A percentile compares a stretch with the other conserved stretches of the same genome.
These are phyloP conservation scores for Fusarium napiforme DNA, from an alignment of 2,329 filamentous ascomycete species.

Conservation along the genomic window DNA sequence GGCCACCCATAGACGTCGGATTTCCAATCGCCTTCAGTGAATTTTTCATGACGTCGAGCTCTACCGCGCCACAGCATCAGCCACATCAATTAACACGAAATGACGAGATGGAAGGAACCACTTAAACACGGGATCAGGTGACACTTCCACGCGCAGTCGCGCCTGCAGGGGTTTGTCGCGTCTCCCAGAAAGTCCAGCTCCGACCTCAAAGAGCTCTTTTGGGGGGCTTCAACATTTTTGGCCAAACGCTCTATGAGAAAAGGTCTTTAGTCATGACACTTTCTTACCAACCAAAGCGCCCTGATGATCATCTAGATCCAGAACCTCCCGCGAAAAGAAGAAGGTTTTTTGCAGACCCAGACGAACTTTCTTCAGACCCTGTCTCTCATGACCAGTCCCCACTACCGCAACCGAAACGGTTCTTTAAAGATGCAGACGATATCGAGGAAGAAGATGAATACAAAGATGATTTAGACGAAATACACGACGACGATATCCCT, in stretches of 20 bases:
- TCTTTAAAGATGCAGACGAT: constrained; percentile 43
- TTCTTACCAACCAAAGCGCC: constrained; percentile 51
- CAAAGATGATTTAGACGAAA: constrained; percentile 17
- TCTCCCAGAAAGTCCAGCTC: constrained; percentile 45
- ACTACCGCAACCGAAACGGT: constrained; percentile 39
- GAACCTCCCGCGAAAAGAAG: constrained; percentile 60
- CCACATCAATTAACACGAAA: constrained; percentile 24
- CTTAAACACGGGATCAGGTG: constrained; percentile 53
- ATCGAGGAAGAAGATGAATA: constrained; percentile 36
- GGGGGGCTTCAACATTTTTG: background rate
- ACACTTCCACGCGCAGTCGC: constrained; percentile 53
- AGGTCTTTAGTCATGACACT: constrained; percentile 17
- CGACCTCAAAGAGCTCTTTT: constrained; percentile 4
- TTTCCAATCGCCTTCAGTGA: constrained; percentile 39
- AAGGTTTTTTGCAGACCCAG: constrained; percentile 52
- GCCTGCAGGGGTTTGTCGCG: constrained; percentile 48
- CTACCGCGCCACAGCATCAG: constrained; percentile 22
- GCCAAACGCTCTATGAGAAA: background rate
- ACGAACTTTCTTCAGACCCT: constrained; percentile 46
- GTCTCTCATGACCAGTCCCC: constrained; percentile 38
- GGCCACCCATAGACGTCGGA: constrained; percentile 40
- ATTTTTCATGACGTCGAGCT: constrained; percentile 46
- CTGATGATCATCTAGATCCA: constrained; percentile 45
- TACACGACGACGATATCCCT: constrained; percentile 21
- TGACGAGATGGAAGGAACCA: background rate